These are phyloP conservation scores for Sclerotiophoma versabilis DNA, from an alignment of 2,329 filamentous ascomycete species.

Conservation along the genomic window DNA sequence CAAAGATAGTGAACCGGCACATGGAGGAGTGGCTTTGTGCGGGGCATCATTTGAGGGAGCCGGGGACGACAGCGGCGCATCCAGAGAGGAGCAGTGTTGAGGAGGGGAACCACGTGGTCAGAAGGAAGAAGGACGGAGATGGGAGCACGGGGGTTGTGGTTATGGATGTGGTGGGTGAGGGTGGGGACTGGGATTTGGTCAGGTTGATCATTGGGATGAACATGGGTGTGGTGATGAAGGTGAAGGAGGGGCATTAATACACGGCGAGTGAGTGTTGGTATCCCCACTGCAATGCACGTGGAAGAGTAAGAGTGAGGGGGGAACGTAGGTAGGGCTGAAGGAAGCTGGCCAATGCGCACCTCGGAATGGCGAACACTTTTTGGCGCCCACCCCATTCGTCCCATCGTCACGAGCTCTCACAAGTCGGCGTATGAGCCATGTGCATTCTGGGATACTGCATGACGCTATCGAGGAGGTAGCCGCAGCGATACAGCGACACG, in stretches of 20 bases:
- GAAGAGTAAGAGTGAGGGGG: not conserved
- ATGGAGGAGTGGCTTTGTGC: conserved; percentile 66
- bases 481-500: not conserved
- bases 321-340: not conserved
- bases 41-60: conserved; percentile 53
- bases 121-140: conserved; percentile 61
- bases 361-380: conserved; percentile 26
- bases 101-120: not conserved
- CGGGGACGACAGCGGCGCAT: conserved; percentile 8
- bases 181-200: conserved; percentile 90
- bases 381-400: conserved; percentile 8
- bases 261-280: not conserved
- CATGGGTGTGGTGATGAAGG: conserved; percentile 57
- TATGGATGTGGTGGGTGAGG: conserved; percentile 88
- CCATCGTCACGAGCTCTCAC: not conserved
- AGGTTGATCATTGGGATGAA: conserved; percentile 93
- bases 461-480: not conserved
- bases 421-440: conserved; percentile 6
- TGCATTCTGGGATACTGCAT: conserved; percentile 4
- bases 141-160: conserved; percentile 87
- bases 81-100: conserved; percentile 27
- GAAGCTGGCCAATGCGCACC: conserved; percentile 20
- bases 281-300: not conserved
- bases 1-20: conserved; percentile 83
- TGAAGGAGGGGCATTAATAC: not conserved